phyloP scores from a whole-genome alignment of 768 basidiomycete species.

The Austroboletus festivus region DNA sequence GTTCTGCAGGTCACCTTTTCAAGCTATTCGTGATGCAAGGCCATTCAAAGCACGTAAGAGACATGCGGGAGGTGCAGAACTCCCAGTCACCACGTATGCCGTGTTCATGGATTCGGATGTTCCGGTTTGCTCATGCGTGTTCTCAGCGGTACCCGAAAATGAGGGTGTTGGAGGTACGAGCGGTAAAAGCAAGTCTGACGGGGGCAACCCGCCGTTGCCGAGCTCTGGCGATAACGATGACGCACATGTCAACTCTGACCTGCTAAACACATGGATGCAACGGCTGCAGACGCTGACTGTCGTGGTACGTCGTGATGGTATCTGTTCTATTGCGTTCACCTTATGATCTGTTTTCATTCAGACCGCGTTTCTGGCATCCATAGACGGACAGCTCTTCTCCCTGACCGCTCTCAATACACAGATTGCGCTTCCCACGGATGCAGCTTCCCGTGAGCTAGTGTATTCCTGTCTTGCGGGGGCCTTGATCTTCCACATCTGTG shows the following conservation, averaged over 20 bases:
- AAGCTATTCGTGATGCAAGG: constrained; percentile 1
- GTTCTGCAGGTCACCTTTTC: background rate
- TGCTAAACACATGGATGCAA: constrained; percentile 25
- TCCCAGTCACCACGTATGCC: constrained; percentile 17
- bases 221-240: constrained; percentile 7
- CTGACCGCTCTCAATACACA: constrained; percentile 23
- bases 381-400: constrained; percentile 28
- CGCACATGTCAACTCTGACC: constrained; percentile 10
- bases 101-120: background rate
- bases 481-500: constrained; percentile 30
- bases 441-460: constrained; percentile 20
- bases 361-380: constrained; percentile 30
- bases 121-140: background rate
- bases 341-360: constrained; percentile 5
- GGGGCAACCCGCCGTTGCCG: background rate
- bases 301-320: constrained; percentile 18
- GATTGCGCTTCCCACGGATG: constrained; percentile 6
- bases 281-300: constrained; percentile 28
- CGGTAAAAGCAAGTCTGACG: constrained; percentile 3
- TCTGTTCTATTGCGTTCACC: background rate
- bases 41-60: background rate
- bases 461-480: constrained; percentile 31
- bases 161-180: constrained; percentile 5
- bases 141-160: constrained; percentile 2
- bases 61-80: constrained; percentile 1